These are phyloP conservation scores for Kurtzmaniella quercitrusa DNA, from an alignment of 1,139 yeast species.

Conservation along the genomic window DNA sequence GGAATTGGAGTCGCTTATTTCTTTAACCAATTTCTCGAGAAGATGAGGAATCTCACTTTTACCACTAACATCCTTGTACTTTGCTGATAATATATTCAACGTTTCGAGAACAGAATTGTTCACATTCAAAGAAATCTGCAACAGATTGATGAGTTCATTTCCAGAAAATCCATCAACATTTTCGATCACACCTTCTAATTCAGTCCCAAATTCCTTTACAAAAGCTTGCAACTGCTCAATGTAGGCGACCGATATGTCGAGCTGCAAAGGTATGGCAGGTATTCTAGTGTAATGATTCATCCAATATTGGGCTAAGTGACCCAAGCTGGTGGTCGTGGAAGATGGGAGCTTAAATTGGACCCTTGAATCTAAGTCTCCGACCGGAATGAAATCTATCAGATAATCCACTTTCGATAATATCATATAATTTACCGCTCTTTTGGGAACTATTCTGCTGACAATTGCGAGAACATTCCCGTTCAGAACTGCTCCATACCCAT, in stretches of 20 bases:
- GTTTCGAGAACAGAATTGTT: conserved; percentile 21
- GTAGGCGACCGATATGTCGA: conserved; percentile 11
- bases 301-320: conserved; percentile 10
- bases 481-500: conserved; percentile 22
- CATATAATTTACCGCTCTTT: conserved; percentile 26
- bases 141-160: conserved; percentile 15
- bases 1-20: not conserved
- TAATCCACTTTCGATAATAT: conserved; percentile 25
- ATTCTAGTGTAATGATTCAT: conserved; percentile 13
- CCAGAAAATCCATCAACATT: conserved; percentile 2
- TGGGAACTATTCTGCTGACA: conserved; percentile 26
- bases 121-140: conserved; percentile 28
- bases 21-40: not conserved
- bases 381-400: conserved; percentile 20
- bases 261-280: conserved; percentile 16
- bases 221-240: conserved; percentile 17
- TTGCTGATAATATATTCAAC: conserved; percentile 7
- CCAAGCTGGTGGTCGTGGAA: not conserved
- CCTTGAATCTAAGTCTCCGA: not conserved
- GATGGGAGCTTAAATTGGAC: not conserved
- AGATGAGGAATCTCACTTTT: not conserved
- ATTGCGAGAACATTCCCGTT: conserved; percentile 22
- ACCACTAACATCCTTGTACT: not conserved
- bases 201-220: conserved; percentile 18
- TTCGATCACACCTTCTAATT: not conserved